These are phyloP conservation scores for Schizothecium vesticola DNA, from an alignment of 495 filamentous ascomycete genomes.

Conservation along the genomic window DNA sequence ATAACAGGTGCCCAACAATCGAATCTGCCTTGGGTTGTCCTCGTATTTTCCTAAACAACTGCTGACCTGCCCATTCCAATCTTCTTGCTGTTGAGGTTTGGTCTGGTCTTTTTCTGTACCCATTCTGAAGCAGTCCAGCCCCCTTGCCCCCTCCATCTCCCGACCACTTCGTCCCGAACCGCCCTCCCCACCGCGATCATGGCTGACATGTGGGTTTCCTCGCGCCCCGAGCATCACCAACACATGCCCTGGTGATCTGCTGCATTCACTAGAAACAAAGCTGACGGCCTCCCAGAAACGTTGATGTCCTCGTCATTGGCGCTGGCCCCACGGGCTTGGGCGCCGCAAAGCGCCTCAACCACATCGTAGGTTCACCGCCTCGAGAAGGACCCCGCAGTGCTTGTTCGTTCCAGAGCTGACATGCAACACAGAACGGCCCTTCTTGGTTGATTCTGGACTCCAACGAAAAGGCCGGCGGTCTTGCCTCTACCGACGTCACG, in stretches of 20 bases:
- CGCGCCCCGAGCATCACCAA: not conserved
- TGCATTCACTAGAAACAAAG: conserved; percentile 16
- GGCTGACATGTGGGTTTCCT: conserved; percentile 32
- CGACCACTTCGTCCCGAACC: not conserved
- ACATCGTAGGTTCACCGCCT: conserved; percentile 63
- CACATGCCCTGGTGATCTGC: not conserved
- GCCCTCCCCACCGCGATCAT: conserved; percentile 18
- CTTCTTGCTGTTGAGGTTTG: not conserved
- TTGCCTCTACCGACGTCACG: conserved; percentile 94
- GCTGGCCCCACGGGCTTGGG: conserved; percentile 95
- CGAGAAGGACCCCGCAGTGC: conserved; percentile 13
- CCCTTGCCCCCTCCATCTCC: not conserved
- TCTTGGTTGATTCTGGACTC: conserved; percentile 96
- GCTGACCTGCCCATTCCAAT: not conserved
- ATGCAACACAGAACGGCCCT: conserved; percentile 59
- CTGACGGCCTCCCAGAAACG: conserved; percentile 51
- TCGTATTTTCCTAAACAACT: not conserved
- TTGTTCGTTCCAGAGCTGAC: conserved; percentile 23
- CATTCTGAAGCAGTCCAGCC: not conserved
- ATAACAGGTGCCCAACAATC: conserved; percentile 14
- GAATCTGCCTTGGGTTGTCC: not conserved
- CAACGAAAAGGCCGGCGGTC: conserved; percentile 89
- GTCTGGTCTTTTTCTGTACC: not conserved
- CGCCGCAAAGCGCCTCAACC: conserved; percentile 94
- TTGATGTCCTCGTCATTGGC: conserved; percentile 97